Base-by-base conservation (phyloP, 805 yeast species). In the Saturnispora serradocipensis region DNA sequence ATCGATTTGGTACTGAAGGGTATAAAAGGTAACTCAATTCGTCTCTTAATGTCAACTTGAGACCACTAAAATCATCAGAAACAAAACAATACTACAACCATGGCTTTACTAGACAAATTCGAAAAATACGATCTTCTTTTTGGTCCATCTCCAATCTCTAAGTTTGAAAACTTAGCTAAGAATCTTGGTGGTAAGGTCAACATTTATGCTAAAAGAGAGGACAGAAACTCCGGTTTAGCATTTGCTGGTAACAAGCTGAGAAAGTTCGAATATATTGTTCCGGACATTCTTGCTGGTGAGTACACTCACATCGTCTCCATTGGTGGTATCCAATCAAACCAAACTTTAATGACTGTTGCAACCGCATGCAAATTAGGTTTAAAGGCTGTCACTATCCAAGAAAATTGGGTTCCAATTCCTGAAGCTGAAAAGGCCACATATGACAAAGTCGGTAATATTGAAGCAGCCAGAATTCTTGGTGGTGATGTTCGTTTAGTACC, bases 401-500 rank as follows among this genome's bases (percentile, higher is more conserved):
- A 67, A 58, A 62, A 64, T 51, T 67, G 70, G 70, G 70, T 67
- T 25, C 68, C 67, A 44, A 63, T 64, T 56, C 64, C 67, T 28
- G 68, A 66, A 35, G 63, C 65, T 39, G 66, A 63, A 46, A 54
- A 56, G 52, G 52, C 48, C 15, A 57, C 57, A 32, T 67, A 67
- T 46, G 70, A 67, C 53, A 64, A 62, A 39, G 70, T 67, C 47
- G 70, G 70, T 50, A 67, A 67, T 46, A 66, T 67, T 48, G 69
- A 67, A 53, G 62, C 67, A 20, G 66, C 71, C 15, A 59, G 71
- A 51, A 67, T 67, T 44, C 58, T 67, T 62, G 71, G 71, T 45
- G 71, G 69, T 45, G 69, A 67, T 55, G 69, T 67, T 18, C 58
- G 67, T 48, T 56, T 67, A 25, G 67, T 66, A 46, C 64, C 67